These are phyloP conservation scores for Pythium utonaiense DNA, from an alignment of 352 stramenopile genomes.

Conservation along the genomic window DNA sequence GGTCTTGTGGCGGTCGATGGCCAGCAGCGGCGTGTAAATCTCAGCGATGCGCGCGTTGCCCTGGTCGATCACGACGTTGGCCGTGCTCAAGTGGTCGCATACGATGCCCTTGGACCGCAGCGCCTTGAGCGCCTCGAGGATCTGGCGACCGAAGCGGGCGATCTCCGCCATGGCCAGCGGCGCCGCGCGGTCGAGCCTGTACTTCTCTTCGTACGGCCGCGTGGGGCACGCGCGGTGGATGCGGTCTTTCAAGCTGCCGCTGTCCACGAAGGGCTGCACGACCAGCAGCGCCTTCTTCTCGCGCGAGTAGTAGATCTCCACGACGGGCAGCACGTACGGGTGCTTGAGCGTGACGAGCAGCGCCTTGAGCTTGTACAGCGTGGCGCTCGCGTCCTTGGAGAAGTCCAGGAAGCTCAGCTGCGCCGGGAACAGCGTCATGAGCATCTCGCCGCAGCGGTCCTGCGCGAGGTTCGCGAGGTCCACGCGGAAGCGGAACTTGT, in stretches of 20 bases:
- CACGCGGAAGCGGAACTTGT: constrained; percentile 73
- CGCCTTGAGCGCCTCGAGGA: constrained; percentile 52
- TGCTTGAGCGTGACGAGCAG: constrained; percentile 78
- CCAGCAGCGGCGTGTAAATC: constrained; percentile 60
- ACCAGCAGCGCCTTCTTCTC: constrained; percentile 66
- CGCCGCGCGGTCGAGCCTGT: constrained; percentile 33
- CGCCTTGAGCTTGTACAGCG: constrained; percentile 69
- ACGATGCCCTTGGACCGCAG: constrained; percentile 59
- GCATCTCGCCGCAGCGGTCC: constrained; percentile 47
- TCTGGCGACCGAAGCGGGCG: constrained; percentile 53
- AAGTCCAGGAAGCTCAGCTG: constrained; percentile 60
- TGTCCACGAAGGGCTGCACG: constrained; percentile 53
- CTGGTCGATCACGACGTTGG: constrained; percentile 62
- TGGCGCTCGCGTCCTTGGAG: constrained; percentile 37
- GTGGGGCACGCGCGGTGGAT: constrained; percentile 45
- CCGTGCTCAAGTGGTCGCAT: constrained; percentile 63
- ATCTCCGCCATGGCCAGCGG: constrained; percentile 43
- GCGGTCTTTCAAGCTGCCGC: constrained; percentile 62
- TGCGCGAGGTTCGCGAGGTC: constrained; percentile 65
- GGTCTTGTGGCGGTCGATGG: constrained; percentile 52
- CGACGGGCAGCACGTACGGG: constrained; percentile 61
- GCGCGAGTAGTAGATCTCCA: constrained; percentile 64
- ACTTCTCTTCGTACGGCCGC: constrained; percentile 51
- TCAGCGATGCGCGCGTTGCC: constrained; percentile 56
- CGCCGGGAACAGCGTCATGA: constrained; percentile 56